A percentile compares a stretch with the other conserved stretches of the same genome.
Conservation (phyloP, 768 basidiomycete species). For the Exsudoporus frostii region DNA sequence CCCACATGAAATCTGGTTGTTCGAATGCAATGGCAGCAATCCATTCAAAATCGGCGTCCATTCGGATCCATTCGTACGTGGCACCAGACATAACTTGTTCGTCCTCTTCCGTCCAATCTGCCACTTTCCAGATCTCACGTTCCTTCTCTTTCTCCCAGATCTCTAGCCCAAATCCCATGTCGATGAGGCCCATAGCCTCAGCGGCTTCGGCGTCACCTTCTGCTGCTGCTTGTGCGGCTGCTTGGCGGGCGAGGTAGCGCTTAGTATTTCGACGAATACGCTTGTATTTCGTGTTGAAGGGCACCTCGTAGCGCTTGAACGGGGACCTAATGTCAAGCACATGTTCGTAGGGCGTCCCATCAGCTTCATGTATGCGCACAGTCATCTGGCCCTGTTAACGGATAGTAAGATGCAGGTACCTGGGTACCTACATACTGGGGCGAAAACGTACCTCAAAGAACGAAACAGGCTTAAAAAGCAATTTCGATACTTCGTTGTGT, state of each 20-base stretch:
- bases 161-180: conserved; percentile 90
- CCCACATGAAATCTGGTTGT: conserved; percentile 99
- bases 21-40: conserved; percentile 89
- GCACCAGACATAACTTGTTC: conserved; percentile 91
- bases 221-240: conserved; percentile 88
- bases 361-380: conserved; percentile 97
- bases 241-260: conserved; percentile 90
- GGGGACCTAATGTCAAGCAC: conserved; percentile 85
- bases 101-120: conserved; percentile 97
- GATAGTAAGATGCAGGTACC: conserved; percentile 7
- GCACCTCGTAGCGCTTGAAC: conserved; percentile 95
- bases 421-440: not conserved
- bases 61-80: conserved; percentile 98
- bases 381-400: conserved; percentile 86
- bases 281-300: conserved; percentile 98
- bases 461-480: conserved; percentile 75
- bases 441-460: conserved; percentile 74
- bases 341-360: conserved; percentile 98
- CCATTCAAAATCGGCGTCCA: conserved; percentile 99
- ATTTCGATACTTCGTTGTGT: conserved; percentile 64
- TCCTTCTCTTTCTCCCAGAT: conserved; percentile 96
- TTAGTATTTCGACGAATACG: conserved; percentile 94
- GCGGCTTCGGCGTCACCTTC: conserved; percentile 91
- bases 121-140: conserved; percentile 92
- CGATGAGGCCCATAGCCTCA: conserved; percentile 90